phyloP scores from a whole-genome alignment of 257 asterid species.

The Solanum arcanum region DNA sequence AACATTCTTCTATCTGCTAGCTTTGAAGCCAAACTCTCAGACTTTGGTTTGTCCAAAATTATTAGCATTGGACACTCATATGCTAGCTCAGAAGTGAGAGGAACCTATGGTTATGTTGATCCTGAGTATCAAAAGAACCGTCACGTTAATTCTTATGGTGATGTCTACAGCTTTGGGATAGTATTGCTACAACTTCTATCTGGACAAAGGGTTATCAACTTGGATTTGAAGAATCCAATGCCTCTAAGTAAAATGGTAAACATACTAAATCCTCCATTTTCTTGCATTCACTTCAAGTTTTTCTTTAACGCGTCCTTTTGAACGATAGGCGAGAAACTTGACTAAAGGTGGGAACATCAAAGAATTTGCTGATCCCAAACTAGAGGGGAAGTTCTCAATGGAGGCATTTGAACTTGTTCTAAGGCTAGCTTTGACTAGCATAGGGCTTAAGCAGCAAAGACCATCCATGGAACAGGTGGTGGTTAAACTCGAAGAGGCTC shows the following conservation, averaged over 20 bases:
- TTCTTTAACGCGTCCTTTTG: background rate
- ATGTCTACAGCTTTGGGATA: constrained; percentile 72
- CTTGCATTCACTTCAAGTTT: background rate
- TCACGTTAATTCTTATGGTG: constrained; percentile 62
- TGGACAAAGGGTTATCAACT: constrained; percentile 61
- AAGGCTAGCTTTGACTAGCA: constrained; percentile 47
- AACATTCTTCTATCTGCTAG: constrained; percentile 51
- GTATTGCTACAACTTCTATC: constrained; percentile 68
- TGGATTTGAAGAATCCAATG: constrained; percentile 49
- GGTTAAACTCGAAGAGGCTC: constrained; percentile 38
- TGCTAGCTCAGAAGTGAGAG: constrained; percentile 79
- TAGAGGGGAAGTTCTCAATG: constrained; percentile 34
- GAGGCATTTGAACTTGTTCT: constrained; percentile 46
- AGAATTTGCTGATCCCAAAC: constrained; percentile 64
- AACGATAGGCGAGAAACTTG: constrained; percentile 47
- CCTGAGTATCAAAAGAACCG: constrained; percentile 73
- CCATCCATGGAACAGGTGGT: constrained; percentile 65
- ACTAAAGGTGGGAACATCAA: constrained; percentile 38
- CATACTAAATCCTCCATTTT: background rate
- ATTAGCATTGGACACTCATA: constrained; percentile 51
- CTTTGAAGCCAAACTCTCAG: constrained; percentile 57
- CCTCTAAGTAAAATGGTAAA: constrained; percentile 57
- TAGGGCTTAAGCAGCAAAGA: constrained; percentile 53
- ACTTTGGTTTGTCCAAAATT: constrained; percentile 73
- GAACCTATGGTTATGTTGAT: constrained; percentile 82